Percentiles rank a stretch among this genome's conserved stretches.
phyloP scores from a whole-genome alignment of 2,329 filamentous ascomycete species.

The Sporothrix mexicana region DNA sequence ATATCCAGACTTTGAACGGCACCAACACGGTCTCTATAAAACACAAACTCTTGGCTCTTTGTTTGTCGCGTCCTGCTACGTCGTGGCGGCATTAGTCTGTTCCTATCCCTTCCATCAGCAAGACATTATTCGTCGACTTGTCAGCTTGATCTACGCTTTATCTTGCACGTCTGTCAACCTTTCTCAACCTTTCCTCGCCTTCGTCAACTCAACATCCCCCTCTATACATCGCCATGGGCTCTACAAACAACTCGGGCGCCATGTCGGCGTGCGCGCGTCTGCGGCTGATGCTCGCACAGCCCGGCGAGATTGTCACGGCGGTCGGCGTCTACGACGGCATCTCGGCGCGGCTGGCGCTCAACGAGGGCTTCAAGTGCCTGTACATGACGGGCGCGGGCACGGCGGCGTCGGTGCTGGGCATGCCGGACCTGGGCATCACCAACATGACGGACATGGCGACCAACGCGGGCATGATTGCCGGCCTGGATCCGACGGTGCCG shows the following conservation, averaged over 20 bases:
- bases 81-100: too few species aligned
- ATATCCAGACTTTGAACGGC: neutral
- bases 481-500: constrained; percentile 59
- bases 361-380: constrained; percentile 66
- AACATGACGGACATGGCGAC: constrained; percentile 67
- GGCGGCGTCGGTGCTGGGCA: constrained; percentile 64
- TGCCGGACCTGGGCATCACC: constrained; percentile 67
- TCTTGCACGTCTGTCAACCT: neutral
- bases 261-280: constrained; percentile 28
- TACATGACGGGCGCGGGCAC: constrained; percentile 74
- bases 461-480: constrained; percentile 70
- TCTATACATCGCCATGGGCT: neutral
- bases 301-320: constrained; percentile 57
- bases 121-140: too few species aligned
- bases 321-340: constrained; percentile 74
- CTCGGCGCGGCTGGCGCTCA: constrained; percentile 66
- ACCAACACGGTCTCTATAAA: neutral
- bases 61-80: too few species aligned
- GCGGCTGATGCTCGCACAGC: constrained; percentile 43
- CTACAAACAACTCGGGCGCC: neutral
- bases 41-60: neutral
- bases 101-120: too few species aligned
- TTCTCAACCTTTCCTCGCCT: neutral
- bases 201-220: neutral
- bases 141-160: too few species aligned